A percentile compares a stretch with the other conserved stretches of the same genome.
phyloP scores from a whole-genome alignment of 352 stramenopile species.

The Phytophthora agathidicida region DNA sequence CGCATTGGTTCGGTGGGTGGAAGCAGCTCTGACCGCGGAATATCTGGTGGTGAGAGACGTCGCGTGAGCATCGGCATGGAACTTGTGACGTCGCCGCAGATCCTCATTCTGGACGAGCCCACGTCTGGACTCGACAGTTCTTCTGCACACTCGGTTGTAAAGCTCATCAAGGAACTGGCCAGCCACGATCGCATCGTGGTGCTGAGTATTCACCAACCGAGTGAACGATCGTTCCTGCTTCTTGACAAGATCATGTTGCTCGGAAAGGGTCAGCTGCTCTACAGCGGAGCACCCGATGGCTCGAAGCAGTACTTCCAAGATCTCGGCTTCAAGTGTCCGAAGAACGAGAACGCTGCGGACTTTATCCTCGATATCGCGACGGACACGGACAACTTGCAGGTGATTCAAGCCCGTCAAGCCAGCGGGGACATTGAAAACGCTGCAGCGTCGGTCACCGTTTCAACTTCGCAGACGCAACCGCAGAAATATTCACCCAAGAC shows the following conservation, averaged over 20 bases:
- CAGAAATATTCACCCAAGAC: constrained; percentile 21
- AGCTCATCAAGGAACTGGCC: constrained; percentile 85
- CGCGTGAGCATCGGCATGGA: constrained; percentile 93
- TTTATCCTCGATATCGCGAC: constrained; percentile 76
- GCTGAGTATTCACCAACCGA: constrained; percentile 87
- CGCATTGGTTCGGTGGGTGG: constrained; percentile 46
- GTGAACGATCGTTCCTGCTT: constrained; percentile 88
- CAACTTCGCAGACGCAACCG: background rate
- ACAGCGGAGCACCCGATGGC: constrained; percentile 47
- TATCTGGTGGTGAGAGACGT: constrained; percentile 92
- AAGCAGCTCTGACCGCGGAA: constrained; percentile 59
- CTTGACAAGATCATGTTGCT: constrained; percentile 91
- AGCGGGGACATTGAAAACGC: too few relatives aligned
- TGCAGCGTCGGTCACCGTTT: too few relatives aligned
- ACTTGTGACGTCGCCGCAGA: constrained; percentile 87
- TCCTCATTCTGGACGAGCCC: constrained; percentile 90
- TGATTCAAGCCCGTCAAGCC: too few relatives aligned
- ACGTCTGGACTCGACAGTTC: constrained; percentile 92
- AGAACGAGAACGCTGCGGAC: constrained; percentile 77
- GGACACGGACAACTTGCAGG: constrained; percentile 55
- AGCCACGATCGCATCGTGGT: constrained; percentile 73
- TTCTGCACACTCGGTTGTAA: constrained; percentile 83
- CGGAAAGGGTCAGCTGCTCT: constrained; percentile 68
- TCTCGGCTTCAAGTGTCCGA: constrained; percentile 61
- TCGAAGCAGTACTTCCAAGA: constrained; percentile 60